Conservation (phyloP, 768 basidiomycete species). For the Lentinus tigrinus region DNA sequence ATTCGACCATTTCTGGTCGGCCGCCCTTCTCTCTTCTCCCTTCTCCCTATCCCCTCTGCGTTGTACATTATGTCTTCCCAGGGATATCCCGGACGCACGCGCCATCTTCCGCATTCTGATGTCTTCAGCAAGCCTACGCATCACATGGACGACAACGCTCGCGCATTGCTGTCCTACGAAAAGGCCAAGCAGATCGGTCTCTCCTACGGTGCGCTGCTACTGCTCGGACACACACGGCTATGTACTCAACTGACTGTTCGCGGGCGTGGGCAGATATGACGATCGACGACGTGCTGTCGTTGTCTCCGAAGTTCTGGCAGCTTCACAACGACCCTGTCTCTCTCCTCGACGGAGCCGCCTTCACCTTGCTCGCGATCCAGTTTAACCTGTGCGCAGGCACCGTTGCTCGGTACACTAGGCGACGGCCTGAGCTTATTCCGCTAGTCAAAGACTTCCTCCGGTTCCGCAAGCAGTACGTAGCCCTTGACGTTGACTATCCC, state of each 20-base stretch:
- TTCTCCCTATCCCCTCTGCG: background rate
- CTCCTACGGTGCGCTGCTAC: constrained; percentile 18
- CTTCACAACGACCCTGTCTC: constrained; percentile 25
- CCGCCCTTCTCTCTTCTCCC: background rate
- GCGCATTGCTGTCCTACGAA: constrained; percentile 17
- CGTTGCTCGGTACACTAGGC: constrained; percentile 20
- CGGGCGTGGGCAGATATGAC: constrained; percentile 14
- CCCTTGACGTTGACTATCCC: background rate
- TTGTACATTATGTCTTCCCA: background rate
- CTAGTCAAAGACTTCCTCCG: constrained; percentile 26
- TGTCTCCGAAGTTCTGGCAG: constrained; percentile 29
- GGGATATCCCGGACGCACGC: constrained; percentile 2
- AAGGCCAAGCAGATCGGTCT: constrained; percentile 21
- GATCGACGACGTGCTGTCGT: constrained; percentile 22
- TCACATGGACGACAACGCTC: constrained; percentile 7
- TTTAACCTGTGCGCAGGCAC: constrained; percentile 28
- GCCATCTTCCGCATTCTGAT: constrained; percentile 9
- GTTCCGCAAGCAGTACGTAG: constrained; percentile 27
- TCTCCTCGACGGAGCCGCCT: constrained; percentile 23
- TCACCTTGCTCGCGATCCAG: constrained; percentile 28
- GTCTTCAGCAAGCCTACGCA: constrained; percentile 10
- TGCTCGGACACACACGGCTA: background rate
- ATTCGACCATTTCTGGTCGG: background rate
- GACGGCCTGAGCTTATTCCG: constrained; percentile 24
- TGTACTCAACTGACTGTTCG: background rate